phyloP scores from a whole-genome alignment of 176 grass and related monocot genomes.

The Rhynchospora breviuscula region DNA sequence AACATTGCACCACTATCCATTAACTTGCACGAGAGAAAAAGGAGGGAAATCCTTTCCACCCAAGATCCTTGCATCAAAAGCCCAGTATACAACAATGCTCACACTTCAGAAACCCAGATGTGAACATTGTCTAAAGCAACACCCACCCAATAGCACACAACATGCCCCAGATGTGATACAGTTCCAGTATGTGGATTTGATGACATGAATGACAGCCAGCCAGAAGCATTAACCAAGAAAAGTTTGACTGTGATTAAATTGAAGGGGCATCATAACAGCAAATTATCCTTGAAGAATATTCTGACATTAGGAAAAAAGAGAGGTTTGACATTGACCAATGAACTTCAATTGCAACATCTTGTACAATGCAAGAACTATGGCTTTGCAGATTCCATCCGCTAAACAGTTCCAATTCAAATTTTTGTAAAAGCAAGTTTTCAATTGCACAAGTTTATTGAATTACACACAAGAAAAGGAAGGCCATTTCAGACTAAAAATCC shows the following conservation, averaged over 20 bases:
- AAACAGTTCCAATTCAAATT: slow-evolving; percentile 8
- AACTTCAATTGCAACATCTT: not conserved
- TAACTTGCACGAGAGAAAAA: not conserved
- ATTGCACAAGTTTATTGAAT: slow-evolving; percentile 23
- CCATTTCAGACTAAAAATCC: not conserved
- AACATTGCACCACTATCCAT: not conserved
- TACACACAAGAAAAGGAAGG: slow-evolving; percentile 6
- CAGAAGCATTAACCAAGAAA: too few species aligned
- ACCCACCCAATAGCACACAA: not conserved
- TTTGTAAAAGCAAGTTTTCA: not conserved
- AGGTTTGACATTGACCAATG: not conserved
- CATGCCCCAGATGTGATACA: not conserved
- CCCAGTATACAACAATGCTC: not conserved
- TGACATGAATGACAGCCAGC: too few species aligned
- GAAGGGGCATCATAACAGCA: not conserved
- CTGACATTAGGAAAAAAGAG: too few species aligned
- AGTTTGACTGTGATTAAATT: too few species aligned
- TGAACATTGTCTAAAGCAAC: not conserved
- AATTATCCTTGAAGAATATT: too few species aligned
- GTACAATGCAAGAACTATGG: not conserved
- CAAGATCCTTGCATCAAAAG: not conserved
- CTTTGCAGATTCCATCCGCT: not conserved
- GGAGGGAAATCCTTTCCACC: not conserved
- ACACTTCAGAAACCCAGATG: not conserved
- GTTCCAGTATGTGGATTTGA: too few species aligned